These are phyloP conservation scores for Tubosaeta sp. DNA, from an alignment of 768 basidiomycete species.

Conservation along the genomic window DNA sequence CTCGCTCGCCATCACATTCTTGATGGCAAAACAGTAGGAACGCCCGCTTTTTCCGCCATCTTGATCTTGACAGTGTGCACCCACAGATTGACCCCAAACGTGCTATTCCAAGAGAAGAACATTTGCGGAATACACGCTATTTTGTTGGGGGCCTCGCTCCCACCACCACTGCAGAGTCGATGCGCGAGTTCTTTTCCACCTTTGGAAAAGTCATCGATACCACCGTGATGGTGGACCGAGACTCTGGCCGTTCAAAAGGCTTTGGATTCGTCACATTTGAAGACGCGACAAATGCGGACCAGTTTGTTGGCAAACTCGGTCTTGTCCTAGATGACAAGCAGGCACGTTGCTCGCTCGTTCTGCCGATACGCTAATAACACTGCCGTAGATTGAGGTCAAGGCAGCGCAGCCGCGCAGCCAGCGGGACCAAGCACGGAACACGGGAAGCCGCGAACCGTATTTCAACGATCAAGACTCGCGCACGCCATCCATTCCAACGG, in stretches of 20 bases:
- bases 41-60: background rate
- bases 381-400: constrained; percentile 72
- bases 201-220: constrained; percentile 82
- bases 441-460: constrained; percentile 19
- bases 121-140: constrained; percentile 69
- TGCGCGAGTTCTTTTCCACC: constrained; percentile 64
- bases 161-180: constrained; percentile 61
- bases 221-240: constrained; percentile 82
- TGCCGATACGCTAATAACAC: background rate
- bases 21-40: constrained; percentile 72
- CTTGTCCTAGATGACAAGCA: constrained; percentile 73
- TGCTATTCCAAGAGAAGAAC: constrained; percentile 81
- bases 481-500: constrained; percentile 29
- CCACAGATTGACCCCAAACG: constrained; percentile 85
- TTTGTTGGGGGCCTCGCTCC: constrained; percentile 78
- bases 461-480: constrained; percentile 36
- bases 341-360: constrained; percentile 36
- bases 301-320: constrained; percentile 62
- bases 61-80: background rate
- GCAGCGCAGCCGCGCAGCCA: constrained; percentile 70
- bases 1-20: constrained; percentile 63
- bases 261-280: constrained; percentile 86
- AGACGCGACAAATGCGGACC: constrained; percentile 57
- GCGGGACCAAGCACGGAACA: constrained; percentile 48
- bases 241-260: constrained; percentile 70